phyloP scores from a whole-genome alignment of 1,284 basidiomycete species.

The Cutaneotrichosporon spelunceum region DNA sequence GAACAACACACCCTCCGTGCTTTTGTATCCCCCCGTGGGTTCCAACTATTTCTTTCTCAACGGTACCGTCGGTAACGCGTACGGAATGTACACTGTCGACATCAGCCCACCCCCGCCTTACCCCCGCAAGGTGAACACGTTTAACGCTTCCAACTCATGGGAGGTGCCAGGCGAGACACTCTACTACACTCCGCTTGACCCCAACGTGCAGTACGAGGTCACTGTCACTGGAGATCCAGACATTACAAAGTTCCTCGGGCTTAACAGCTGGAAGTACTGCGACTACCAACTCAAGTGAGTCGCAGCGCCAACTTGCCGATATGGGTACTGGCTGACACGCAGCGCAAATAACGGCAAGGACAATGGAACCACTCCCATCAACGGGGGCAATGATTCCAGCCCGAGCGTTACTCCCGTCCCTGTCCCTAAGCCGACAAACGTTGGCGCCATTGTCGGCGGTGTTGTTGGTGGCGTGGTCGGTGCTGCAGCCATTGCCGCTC shows the following conservation, averaged over 20 bases:
- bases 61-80: not conserved
- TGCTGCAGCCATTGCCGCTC: conserved; percentile 35
- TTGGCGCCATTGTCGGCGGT: conserved; percentile 50
- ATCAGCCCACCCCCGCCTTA: not conserved
- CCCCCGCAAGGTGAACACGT: not conserved
- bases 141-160: conserved; percentile 6
- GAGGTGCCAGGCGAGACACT: not conserved
- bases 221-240: conserved; percentile 1
- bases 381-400: not conserved
- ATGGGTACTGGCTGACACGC: not conserved
- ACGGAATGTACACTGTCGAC: conserved; percentile 1
- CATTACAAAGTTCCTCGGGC: not conserved
- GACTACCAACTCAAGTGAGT: not conserved
- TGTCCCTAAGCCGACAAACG: conserved; percentile 18
- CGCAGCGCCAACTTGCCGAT: no score
- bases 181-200: conserved; percentile 2
- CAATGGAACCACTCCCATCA: not conserved
- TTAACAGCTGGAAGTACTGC: not conserved
- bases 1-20: not conserved
- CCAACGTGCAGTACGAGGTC: conserved; percentile 1
- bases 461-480: conserved; percentile 50
- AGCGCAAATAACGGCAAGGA: not conserved
- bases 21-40: not conserved
- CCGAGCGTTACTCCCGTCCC: no score
- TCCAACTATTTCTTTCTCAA: conserved; percentile 2